Evolutionary conservation across 2,329 filamentous ascomycete genomes (phyloP).

Genomic region (Phialemoniopsis sp.): DNA sequence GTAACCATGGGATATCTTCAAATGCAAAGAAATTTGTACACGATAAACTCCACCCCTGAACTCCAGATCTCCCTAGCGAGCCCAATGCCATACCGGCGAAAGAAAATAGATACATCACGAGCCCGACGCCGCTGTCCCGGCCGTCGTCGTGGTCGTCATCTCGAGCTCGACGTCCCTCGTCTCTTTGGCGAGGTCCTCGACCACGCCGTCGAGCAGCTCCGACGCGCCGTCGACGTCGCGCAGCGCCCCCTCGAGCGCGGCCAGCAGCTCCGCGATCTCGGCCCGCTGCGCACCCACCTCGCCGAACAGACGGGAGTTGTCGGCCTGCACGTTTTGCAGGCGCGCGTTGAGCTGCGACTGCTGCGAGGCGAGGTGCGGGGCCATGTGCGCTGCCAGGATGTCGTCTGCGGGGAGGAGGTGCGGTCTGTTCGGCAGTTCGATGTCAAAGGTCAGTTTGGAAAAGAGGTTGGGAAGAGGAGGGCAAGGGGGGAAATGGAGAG

Average conservation of each 20-base stretch:
- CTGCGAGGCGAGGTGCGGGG: slow-evolving; percentile 47
- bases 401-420: slow-evolving; percentile 50
- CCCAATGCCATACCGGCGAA: no score
- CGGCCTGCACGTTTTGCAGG: slow-evolving; percentile 51
- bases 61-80: no score
- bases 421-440: slow-evolving; percentile 30
- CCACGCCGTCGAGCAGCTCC: slow-evolving; percentile 39
- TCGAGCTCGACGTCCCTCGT: slow-evolving; percentile 38
- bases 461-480: neutral
- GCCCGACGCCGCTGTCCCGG: neutral
- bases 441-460: slow-evolving; percentile 1
- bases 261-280: slow-evolving; percentile 49
- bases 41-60: no score
- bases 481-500: neutral
- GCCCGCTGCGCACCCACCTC: slow-evolving; percentile 48
- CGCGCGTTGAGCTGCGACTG: slow-evolving; percentile 52
- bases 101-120: no score
- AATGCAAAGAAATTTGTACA: no score
- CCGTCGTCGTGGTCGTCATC: slow-evolving; percentile 21
- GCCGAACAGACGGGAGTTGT: slow-evolving; percentile 50
- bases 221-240: slow-evolving; percentile 52
- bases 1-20: no score
- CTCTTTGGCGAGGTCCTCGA: slow-evolving; percentile 44
- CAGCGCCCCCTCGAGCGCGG: slow-evolving; percentile 43
- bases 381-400: slow-evolving; percentile 51